A percentile compares a stretch with the other conserved stretches of the same genome.
Evolutionary conservation across 768 basidiomycete species (phyloP).

Genomic region (Tulasnella sp.): DNA sequence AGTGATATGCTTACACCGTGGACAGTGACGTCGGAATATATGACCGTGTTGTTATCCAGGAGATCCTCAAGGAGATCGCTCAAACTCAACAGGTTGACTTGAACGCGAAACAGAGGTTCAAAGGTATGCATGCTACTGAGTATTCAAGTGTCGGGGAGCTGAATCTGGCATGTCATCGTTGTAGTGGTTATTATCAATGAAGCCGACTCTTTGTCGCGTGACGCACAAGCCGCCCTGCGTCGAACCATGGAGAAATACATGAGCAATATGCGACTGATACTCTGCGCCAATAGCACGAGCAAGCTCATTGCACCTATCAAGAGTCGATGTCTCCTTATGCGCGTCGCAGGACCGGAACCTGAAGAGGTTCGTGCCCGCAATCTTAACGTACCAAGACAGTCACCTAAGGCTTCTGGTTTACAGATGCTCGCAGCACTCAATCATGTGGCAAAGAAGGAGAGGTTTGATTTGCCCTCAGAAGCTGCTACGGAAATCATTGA

Average conservation of each 20-base stretch:
- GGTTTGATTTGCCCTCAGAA: slow-evolving; percentile 69
- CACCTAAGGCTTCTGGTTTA: background rate
- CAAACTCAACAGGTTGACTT: slow-evolving; percentile 98
- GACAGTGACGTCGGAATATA: slow-evolving; percentile 89
- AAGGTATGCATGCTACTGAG: slow-evolving; percentile 45
- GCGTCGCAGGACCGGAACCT: slow-evolving; percentile 76
- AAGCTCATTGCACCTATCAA: slow-evolving; percentile 94
- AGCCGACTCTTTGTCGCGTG: slow-evolving; percentile 86
- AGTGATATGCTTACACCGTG: background rate
- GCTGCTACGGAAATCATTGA: slow-evolving; percentile 64
- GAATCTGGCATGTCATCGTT: background rate
- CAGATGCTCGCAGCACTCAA: slow-evolving; percentile 75
- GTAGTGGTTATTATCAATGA: slow-evolving; percentile 97
- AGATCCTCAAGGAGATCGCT: slow-evolving; percentile 94
- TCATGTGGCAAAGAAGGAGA: slow-evolving; percentile 68
- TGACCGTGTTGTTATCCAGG: slow-evolving; percentile 91
- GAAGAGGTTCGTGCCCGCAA: slow-evolving; percentile 56
- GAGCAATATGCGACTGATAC: slow-evolving; percentile 91
- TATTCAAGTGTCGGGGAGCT: background rate
- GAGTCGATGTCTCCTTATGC: slow-evolving; percentile 85
- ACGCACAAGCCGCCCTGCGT: slow-evolving; percentile 93
- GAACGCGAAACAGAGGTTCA: slow-evolving; percentile 90
- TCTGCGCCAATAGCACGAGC: slow-evolving; percentile 92
- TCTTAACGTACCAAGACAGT: too few relatives aligned
- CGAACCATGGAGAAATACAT: slow-evolving; percentile 99